Percentiles rank a stretch among this genome's conserved stretches.
phyloP scores from a whole-genome alignment of 345 rosid species.

The Lepidium didymum region DNA sequence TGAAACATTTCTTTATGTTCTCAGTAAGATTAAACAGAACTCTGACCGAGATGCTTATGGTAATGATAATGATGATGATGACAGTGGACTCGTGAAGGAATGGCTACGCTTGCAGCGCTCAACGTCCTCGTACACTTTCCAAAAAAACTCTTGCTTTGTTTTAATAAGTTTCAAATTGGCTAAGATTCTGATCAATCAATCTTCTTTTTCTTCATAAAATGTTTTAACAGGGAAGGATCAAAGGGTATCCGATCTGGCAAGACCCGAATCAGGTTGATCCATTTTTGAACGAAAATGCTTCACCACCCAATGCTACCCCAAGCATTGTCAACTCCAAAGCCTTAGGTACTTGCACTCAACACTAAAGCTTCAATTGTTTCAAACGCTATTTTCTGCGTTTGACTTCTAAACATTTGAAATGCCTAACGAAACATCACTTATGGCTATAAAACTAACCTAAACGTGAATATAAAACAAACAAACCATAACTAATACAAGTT shows the following conservation, averaged over 20 bases:
- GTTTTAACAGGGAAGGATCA: slow-evolving; percentile 63
- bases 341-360: slow-evolving; percentile 34
- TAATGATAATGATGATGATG: too few relatives aligned
- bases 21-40: not conserved
- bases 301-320: slow-evolving; percentile 80
- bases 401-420: too few relatives aligned
- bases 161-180: not conserved
- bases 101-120: slow-evolving; percentile 92
- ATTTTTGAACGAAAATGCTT: slow-evolving; percentile 65
- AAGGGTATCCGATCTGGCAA: slow-evolving; percentile 85
- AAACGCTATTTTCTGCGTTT: not conserved
- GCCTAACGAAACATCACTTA: too few relatives aligned
- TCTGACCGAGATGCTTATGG: too few relatives aligned
- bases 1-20: not conserved
- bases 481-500: not conserved
- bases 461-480: too few relatives aligned
- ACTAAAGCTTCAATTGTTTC: not conserved
- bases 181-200: not conserved
- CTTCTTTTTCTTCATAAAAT: slow-evolving; percentile 5
- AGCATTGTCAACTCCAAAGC: slow-evolving; percentile 90
- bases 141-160: not conserved
- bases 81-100: slow-evolving; percentile 99
- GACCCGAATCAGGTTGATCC: slow-evolving; percentile 73
- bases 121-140: slow-evolving; percentile 66
- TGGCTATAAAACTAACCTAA: too few relatives aligned